phyloP scores from a whole-genome alignment of 306 rosid species.

The Begonia fuchsioides region DNA sequence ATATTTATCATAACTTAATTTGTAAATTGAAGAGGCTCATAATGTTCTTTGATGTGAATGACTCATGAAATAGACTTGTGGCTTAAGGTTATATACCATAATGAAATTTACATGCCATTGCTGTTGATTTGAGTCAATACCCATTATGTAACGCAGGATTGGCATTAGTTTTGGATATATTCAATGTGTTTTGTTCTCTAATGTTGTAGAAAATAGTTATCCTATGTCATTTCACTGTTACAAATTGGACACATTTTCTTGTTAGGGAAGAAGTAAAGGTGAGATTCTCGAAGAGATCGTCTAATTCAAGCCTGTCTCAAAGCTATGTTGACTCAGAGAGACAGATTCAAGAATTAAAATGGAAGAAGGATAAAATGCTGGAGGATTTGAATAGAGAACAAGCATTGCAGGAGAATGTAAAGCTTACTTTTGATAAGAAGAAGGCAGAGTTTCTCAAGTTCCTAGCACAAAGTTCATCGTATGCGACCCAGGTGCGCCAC shows the following conservation, averaged over 20 bases:
- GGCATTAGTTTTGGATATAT: no score
- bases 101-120: background rate
- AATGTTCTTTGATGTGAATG: no score
- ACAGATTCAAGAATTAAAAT: constrained; percentile 36
- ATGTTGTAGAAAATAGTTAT: constrained; percentile 1
- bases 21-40: no score
- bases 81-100: background rate
- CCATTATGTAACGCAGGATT: no score
- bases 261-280: constrained; percentile 59
- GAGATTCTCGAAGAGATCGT: constrained; percentile 48
- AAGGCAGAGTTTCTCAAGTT: constrained; percentile 54
- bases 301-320: constrained; percentile 25
- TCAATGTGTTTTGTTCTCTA: background rate
- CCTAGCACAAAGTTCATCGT: constrained; percentile 55
- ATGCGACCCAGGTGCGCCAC: constrained; percentile 54
- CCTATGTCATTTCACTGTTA: background rate
- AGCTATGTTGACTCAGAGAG: constrained; percentile 27
- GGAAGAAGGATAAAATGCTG: constrained; percentile 47
- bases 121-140: no score
- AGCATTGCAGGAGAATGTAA: constrained; percentile 36
- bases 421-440: constrained; percentile 40
- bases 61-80: no score
- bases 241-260: constrained; percentile 17
- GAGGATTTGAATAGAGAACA: constrained; percentile 54
- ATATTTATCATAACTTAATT: no score